Evolutionary conservation across 805 yeast species (phyloP).

Genomic region (Priceomyces melissophilus): DNA sequence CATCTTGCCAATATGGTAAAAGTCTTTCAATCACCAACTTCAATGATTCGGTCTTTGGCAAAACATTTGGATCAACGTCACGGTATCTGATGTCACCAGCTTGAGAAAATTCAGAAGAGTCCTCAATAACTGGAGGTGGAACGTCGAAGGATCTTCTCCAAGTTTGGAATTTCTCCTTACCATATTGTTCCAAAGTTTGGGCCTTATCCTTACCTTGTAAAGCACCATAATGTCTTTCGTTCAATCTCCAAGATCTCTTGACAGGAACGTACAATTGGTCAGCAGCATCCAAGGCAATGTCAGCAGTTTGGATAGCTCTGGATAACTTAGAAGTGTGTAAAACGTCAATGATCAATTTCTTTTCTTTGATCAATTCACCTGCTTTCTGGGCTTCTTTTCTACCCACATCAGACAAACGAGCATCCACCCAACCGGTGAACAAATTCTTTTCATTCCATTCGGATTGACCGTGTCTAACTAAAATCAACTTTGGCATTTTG

Average conservation of each 20-base stretch:
- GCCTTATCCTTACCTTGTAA: conserved; percentile 98
- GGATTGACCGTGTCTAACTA: conserved; percentile 98
- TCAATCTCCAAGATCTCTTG: conserved; percentile 94
- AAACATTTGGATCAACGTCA: conserved; percentile 76
- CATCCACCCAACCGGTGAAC: conserved; percentile 99
- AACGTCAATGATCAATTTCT: conserved; percentile 80
- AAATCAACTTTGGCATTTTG: conserved; percentile 63
- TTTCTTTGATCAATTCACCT: conserved; percentile 86
- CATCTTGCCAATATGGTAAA: conserved; percentile 96
- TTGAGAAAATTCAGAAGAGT: conserved; percentile 79
- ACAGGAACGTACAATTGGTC: conserved; percentile 90
- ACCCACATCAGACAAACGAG: conserved; percentile 78
- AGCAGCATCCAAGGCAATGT: conserved; percentile 84
- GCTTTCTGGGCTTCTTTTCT: conserved; percentile 89
- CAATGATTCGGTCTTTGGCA: conserved; percentile 94
- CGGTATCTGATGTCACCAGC: conserved; percentile 80
- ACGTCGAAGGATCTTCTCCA: conserved; percentile 98
- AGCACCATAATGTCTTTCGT: conserved; percentile 99
- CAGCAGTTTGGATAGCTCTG: conserved; percentile 96
- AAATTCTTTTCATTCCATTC: conserved; percentile 98
- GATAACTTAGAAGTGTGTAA: conserved; percentile 87
- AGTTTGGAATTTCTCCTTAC: conserved; percentile 88
- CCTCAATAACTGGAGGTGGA: conserved; percentile 89
- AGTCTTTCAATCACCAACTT: conserved; percentile 93
- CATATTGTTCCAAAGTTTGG: conserved; percentile 80